A percentile compares a stretch with the other conserved stretches of the same genome.
Conservation (phyloP, 2,329 filamentous ascomycete species). For the Aspergillus proliferans region DNA sequence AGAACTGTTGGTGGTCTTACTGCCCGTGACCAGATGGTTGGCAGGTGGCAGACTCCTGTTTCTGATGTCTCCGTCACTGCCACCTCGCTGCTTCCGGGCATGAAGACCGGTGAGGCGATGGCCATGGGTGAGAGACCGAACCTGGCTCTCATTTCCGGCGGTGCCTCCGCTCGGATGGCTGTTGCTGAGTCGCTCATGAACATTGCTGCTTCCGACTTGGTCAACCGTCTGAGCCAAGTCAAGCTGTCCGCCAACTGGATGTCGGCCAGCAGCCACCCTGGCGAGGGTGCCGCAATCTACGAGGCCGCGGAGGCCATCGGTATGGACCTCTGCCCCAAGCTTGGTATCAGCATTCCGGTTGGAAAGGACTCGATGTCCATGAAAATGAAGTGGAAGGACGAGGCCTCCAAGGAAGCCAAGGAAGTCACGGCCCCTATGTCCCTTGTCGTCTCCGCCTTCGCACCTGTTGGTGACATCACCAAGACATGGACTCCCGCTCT, state of each 20-base stretch:
- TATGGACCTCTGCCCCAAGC: slow-evolving; percentile 80
- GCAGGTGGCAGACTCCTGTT: slow-evolving; percentile 91
- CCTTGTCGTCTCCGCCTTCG: slow-evolving; percentile 84
- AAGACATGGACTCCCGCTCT: slow-evolving; percentile 94
- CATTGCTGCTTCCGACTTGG: slow-evolving; percentile 70
- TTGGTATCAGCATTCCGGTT: slow-evolving; percentile 91
- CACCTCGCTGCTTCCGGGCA: slow-evolving; percentile 66
- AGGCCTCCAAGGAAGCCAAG: slow-evolving; percentile 59
- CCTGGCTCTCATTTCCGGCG: slow-evolving; percentile 80
- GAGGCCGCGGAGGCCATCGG: slow-evolving; percentile 91
- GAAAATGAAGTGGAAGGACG: slow-evolving; percentile 92
- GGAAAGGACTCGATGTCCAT: slow-evolving; percentile 98
- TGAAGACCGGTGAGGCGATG: slow-evolving; percentile 89
- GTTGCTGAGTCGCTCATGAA: slow-evolving; percentile 93
- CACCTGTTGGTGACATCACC: slow-evolving; percentile 70
- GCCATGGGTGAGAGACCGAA: slow-evolving; percentile 91
- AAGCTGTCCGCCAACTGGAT: slow-evolving; percentile 98
- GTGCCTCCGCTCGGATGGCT: slow-evolving; percentile 90
- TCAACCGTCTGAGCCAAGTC: slow-evolving; percentile 68
- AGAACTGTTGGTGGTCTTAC: slow-evolving; percentile 85
- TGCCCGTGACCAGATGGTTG: slow-evolving; percentile 88
- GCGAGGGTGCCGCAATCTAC: slow-evolving; percentile 86
- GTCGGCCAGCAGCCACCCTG: slow-evolving; percentile 89
- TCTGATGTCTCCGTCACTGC: slow-evolving; percentile 90
- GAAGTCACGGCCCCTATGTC: slow-evolving; percentile 91